These are phyloP conservation scores for Phytophthora cactorum DNA, from an alignment of 352 stramenopile genomes.

Conservation along the genomic window DNA sequence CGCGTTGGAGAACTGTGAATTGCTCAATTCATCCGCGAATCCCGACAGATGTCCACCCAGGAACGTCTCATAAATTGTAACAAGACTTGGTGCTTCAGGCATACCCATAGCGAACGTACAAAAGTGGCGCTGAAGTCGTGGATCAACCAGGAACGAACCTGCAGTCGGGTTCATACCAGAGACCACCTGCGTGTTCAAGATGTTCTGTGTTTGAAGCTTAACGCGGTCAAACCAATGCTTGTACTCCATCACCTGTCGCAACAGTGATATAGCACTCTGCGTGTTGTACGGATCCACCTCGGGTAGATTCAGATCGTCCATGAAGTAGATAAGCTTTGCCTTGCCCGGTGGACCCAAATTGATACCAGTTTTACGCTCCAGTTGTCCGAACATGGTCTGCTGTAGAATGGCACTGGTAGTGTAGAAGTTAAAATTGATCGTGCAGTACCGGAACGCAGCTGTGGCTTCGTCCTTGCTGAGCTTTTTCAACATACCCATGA, in stretches of 20 bases:
- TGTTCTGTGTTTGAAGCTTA: conserved; percentile 95
- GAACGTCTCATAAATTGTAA: conserved; percentile 98
- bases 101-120: conserved; percentile 96
- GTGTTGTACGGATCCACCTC: conserved; percentile 97
- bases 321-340: conserved; percentile 95
- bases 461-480: conserved; percentile 88
- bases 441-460: conserved; percentile 86
- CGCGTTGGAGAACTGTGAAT: conserved; percentile 87
- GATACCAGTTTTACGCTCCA: conserved; percentile 95
- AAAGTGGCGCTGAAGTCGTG: conserved; percentile 95
- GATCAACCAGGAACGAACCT: conserved; percentile 94
- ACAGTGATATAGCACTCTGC: conserved; percentile 93
- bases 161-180: conserved; percentile 96
- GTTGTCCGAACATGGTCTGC: conserved; percentile 91
- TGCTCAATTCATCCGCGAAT: conserved; percentile 90
- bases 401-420: conserved; percentile 94
- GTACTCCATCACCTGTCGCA: conserved; percentile 97
- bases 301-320: conserved; percentile 97
- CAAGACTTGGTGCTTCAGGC: conserved; percentile 92
- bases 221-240: conserved; percentile 92
- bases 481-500: conserved; percentile 95
- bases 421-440: conserved; percentile 99
- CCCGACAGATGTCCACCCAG: conserved; percentile 92
- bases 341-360: conserved; percentile 95
- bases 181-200: conserved; percentile 95